Evolutionary conservation across 495 filamentous ascomycete species (phyloP), one percentile per base, ranked within the genome.

Genomic region (Hypoxylon lienhwacheense): DNA sequence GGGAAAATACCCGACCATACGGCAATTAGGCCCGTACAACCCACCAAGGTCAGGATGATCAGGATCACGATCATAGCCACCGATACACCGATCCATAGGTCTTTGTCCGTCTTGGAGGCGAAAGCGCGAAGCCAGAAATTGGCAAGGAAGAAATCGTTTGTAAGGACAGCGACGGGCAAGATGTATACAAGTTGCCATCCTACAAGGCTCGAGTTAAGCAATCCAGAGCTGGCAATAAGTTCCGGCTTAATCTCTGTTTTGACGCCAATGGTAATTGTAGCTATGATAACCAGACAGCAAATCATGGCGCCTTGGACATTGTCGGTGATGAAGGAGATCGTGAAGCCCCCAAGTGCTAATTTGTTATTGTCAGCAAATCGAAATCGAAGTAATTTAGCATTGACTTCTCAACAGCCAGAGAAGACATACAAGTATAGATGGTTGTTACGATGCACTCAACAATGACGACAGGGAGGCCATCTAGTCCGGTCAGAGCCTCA

Each of bases 91-190:
- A 88, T 74, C 73, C 78, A 81, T n/a, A 90, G 78, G 56, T 90
- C 87, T 49, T 74, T 82, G 71, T 90, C 87, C 0, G 86, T 86
- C 61, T 82, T 85, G 48, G 85, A 84, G 15, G 87, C 85, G 64
- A 90, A 90, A n/a, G 87, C 86, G 39, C 87, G 84, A 60, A 90
- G 81, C 87, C 87, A 90, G 72, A 86, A 89, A 52, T 80, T 80
- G 41, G 85, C 86, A 24, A 90, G 71, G 70, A 90, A 90, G 73
- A 90, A 88, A 66, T 88, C 80, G 63, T 88, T 90, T 21, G 86
- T 89, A 24, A 90, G 65, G 41, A 90, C 80, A 17, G 86, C 86
- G 11, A 89, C 79, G 0, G 87, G 83, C 2, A 90, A 74, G 48
- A 90, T 90, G 60, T 88, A 89, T 12, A 90, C 73, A 11, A 90